These are phyloP conservation scores for Fusarium sp. DNA, from an alignment of 2,329 filamentous ascomycete species.

Conservation along the genomic window DNA sequence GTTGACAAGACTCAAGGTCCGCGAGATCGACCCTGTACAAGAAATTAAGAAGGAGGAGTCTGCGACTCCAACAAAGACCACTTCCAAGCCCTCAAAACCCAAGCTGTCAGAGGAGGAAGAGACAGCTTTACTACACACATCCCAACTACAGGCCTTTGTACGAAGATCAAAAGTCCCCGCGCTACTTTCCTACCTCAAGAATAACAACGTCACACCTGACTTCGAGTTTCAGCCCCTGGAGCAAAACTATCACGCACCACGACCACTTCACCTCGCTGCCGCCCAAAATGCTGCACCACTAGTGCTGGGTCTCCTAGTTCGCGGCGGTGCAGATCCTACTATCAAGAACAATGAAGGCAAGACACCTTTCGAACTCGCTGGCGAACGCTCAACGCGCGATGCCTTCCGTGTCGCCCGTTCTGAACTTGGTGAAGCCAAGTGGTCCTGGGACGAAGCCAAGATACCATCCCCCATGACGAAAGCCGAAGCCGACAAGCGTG, in stretches of 20 bases:
- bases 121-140: slow-evolving; percentile 84
- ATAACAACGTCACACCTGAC: slow-evolving; percentile 78
- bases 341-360: slow-evolving; percentile 81
- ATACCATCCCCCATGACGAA: slow-evolving; percentile 81
- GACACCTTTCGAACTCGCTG: slow-evolving; percentile 87
- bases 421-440: slow-evolving; percentile 82
- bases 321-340: slow-evolving; percentile 82
- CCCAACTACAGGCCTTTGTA: slow-evolving; percentile 89
- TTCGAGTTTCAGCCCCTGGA: slow-evolving; percentile 83
- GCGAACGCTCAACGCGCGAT: slow-evolving; percentile 88
- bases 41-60: slow-evolving; percentile 62
- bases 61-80: slow-evolving; percentile 55
- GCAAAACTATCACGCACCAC: slow-evolving; percentile 84
- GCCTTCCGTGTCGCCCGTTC: slow-evolving; percentile 90
- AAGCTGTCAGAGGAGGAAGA: slow-evolving; percentile 89
- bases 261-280: slow-evolving; percentile 88
- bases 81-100: slow-evolving; percentile 69
- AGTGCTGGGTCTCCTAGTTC: slow-evolving; percentile 82
- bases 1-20: slow-evolving; percentile 89
- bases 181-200: slow-evolving; percentile 85
- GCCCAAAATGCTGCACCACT: slow-evolving; percentile 84
- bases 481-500: slow-evolving; percentile 78
- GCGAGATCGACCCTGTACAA: slow-evolving; percentile 79
- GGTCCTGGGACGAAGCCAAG: slow-evolving; percentile 83
- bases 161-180: slow-evolving; percentile 92